These are phyloP conservation scores for Elaeis guineensis DNA, from an alignment of 176 grass and related monocot genomes.

Conservation along the genomic window DNA sequence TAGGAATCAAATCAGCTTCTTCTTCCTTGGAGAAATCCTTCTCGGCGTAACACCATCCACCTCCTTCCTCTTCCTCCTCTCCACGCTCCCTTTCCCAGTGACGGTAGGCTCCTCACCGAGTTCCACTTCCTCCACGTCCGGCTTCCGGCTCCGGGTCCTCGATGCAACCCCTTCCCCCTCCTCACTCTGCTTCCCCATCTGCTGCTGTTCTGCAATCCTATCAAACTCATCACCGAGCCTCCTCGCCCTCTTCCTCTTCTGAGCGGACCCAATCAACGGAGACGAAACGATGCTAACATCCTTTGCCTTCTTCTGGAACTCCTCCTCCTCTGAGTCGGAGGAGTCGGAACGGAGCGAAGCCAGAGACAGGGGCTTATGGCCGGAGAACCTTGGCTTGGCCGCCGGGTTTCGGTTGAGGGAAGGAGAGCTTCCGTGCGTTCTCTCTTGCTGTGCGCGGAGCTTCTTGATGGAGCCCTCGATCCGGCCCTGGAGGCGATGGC, in stretches of 20 bases:
- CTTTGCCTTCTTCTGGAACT: slow-evolving; percentile 15
- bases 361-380: not conserved
- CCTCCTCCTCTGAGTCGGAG: slow-evolving; percentile 20
- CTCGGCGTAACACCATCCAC: not conserved
- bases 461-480: slow-evolving; percentile 80
- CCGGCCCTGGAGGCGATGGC: slow-evolving; percentile 75
- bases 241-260: slow-evolving; percentile 53
- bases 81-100: not conserved
- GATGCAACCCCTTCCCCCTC: too few relatives aligned
- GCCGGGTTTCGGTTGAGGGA: slow-evolving; percentile 14
- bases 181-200: too few relatives aligned
- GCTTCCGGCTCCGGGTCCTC: not conserved
- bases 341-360: slow-evolving; percentile 32
- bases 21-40: slow-evolving; percentile 34
- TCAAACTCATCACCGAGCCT: slow-evolving; percentile 65
- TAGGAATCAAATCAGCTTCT: slow-evolving; percentile 4
- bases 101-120: not conserved
- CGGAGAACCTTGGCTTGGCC: slow-evolving; percentile 24
- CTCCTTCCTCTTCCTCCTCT: slow-evolving; percentile 25
- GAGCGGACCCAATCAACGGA: not conserved
- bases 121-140: not conserved
- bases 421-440: not conserved
- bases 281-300: not conserved
- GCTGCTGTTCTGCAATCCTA: slow-evolving; percentile 34
- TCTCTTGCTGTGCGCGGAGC: slow-evolving; percentile 38